A percentile compares a stretch with the other conserved stretches of the same genome.
These are phyloP conservation scores for Sugiyamaella sp. DNA, from an alignment of 1,139 yeast genomes.

Conservation along the genomic window DNA sequence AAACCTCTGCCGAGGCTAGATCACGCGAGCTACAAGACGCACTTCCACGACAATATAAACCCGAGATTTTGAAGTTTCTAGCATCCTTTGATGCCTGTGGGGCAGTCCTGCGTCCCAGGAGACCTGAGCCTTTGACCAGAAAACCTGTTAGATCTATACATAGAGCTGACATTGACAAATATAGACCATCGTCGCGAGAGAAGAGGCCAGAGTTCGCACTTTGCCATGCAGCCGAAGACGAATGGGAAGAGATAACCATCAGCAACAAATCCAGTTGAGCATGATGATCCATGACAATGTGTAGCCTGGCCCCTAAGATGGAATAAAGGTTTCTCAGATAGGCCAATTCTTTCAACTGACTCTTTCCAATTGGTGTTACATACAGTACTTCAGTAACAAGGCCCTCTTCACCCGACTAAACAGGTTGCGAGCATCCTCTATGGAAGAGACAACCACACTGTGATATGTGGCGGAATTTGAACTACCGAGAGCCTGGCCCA, in stretches of 20 bases:
- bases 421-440: slow-evolving; percentile 63
- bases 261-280: slow-evolving; percentile 57
- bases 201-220: slow-evolving; percentile 24
- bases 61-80: slow-evolving; percentile 51
- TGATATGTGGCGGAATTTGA: slow-evolving; percentile 27
- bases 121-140: no score
- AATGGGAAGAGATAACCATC: slow-evolving; percentile 31
- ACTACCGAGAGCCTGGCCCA: slow-evolving; percentile 48
- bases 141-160: no score
- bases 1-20: slow-evolving; percentile 50
- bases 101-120: no score
- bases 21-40: slow-evolving; percentile 60
- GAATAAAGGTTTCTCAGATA: slow-evolving; percentile 40
- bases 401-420: slow-evolving; percentile 49
- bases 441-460: slow-evolving; percentile 65
- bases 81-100: slow-evolving; percentile 39
- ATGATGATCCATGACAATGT: slow-evolving; percentile 61
- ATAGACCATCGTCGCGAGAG: slow-evolving; percentile 33
- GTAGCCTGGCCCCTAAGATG: slow-evolving; percentile 41
- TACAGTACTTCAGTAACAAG: slow-evolving; percentile 59
- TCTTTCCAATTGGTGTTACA: slow-evolving; percentile 63
- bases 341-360: slow-evolving; percentile 53
- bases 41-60: slow-evolving; percentile 79
- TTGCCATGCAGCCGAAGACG: neutral
- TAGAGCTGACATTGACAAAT: slow-evolving; percentile 35